phyloP scores from a whole-genome alignment of 2,329 filamentous ascomycete genomes.

The Penicillium sp. region DNA sequence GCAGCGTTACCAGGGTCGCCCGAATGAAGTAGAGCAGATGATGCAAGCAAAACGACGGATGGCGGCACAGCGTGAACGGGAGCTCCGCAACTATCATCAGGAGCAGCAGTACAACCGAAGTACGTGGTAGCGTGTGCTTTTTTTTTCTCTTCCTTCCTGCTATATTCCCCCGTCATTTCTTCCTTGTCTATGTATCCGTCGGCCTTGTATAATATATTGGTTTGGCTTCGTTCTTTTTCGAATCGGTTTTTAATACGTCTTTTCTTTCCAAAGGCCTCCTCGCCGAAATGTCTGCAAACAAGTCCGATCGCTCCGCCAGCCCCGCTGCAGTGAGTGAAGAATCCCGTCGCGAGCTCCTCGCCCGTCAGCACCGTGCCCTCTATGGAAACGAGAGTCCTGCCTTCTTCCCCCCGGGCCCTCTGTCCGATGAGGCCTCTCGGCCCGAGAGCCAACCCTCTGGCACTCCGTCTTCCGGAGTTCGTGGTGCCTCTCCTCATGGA shows the following conservation, averaged over 20 bases:
- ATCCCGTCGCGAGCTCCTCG: conserved; percentile 91
- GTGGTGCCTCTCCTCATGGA: conserved; percentile 75
- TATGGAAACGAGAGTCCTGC: conserved; percentile 72
- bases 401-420: conserved; percentile 65
- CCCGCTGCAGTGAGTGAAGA: conserved; percentile 89
- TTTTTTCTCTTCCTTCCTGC: conserved; percentile 33
- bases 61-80: conserved; percentile 97
- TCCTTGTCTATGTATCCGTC: conserved; percentile 42
- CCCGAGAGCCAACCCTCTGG: conserved; percentile 65
- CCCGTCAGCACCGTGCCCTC: conserved; percentile 89
- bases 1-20: conserved; percentile 85
- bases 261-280: conserved; percentile 54
- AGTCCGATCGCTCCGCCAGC: conserved; percentile 83
- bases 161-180: conserved; percentile 31
- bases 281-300: conserved; percentile 69
- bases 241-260: conserved; percentile 40
- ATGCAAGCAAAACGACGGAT: conserved; percentile 99
- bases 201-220: conserved; percentile 45
- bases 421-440: conserved; percentile 67
- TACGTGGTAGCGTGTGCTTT: conserved; percentile 52
- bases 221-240: conserved; percentile 22
- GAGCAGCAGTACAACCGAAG: conserved; percentile 99
- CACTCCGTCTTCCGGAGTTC: conserved; percentile 57
- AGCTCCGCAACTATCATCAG: conserved; percentile 99
- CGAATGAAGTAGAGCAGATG: conserved; percentile 94